A percentile compares a stretch with the other conserved stretches of the same genome.
Evolutionary conservation across 257 asterid genomes (phyloP).

Genomic region (Primulina tabacum): DNA sequence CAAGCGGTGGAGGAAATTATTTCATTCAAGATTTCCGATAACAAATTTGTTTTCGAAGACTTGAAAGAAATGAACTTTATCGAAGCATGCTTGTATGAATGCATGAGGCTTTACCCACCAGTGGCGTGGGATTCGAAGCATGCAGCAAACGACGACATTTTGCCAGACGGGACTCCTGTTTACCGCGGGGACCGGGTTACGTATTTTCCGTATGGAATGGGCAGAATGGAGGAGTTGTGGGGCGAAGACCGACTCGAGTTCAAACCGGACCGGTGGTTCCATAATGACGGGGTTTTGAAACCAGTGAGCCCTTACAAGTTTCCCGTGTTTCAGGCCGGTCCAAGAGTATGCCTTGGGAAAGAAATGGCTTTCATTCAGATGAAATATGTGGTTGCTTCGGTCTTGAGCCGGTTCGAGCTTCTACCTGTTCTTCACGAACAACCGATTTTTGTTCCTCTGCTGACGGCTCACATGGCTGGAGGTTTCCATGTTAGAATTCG

Average conservation of each 20-base stretch:
- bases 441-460: conserved; percentile 51
- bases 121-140: conserved; percentile 93
- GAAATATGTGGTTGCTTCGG: conserved; percentile 64
- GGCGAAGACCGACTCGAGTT: conserved; percentile 63
- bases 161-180: conserved; percentile 73
- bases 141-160: conserved; percentile 52
- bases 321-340: conserved; percentile 86
- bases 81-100: conserved; percentile 65
- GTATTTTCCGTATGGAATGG: conserved; percentile 86
- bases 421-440: conserved; percentile 31
- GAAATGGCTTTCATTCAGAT: conserved; percentile 82
- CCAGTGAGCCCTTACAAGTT: conserved; percentile 52
- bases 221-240: conserved; percentile 74
- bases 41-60: conserved; percentile 23
- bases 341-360: conserved; percentile 76
- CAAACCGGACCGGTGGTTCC: conserved; percentile 66
- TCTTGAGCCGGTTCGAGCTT: conserved; percentile 47
- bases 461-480: conserved; percentile 65
- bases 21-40: not conserved
- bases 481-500: conserved; percentile 51
- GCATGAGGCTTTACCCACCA: conserved; percentile 91
- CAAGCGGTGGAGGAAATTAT: conserved; percentile 33
- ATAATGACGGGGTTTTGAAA: conserved; percentile 29
- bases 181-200: conserved; percentile 63
- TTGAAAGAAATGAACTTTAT: conserved; percentile 46